Evolutionary conservation across 768 basidiomycete genomes (phyloP).

Genomic region (Hebeloma cylindrosporum): DNA sequence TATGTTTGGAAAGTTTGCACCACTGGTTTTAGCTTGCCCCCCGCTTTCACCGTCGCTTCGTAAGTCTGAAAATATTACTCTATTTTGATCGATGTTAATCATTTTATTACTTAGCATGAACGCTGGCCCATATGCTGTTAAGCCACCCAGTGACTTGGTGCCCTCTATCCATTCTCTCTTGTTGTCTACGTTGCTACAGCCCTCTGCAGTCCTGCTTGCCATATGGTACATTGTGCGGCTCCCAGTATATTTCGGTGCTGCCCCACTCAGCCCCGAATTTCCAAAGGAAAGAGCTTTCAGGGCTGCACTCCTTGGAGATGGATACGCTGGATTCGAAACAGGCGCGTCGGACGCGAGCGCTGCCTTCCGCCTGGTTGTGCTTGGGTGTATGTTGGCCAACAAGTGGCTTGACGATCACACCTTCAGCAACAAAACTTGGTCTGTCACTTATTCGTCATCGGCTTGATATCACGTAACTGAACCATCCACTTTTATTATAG

Average conservation of each 20-base stretch:
- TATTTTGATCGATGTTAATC: slow-evolving; percentile 11
- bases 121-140: slow-evolving; percentile 40
- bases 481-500: slow-evolving; percentile 38
- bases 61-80: slow-evolving; percentile 37
- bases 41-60: slow-evolving; percentile 52
- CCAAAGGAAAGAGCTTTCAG: slow-evolving; percentile 65
- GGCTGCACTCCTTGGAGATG: slow-evolving; percentile 57
- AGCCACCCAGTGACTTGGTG: slow-evolving; percentile 55
- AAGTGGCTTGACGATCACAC: slow-evolving; percentile 91
- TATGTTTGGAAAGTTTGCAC: slow-evolving; percentile 85
- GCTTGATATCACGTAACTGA: slow-evolving; percentile 10
- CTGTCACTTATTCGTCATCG: slow-evolving; percentile 23
- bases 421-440: slow-evolving; percentile 90
- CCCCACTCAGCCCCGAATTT: slow-evolving; percentile 49
- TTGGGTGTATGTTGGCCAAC: slow-evolving; percentile 85
- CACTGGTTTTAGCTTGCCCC: slow-evolving; percentile 62
- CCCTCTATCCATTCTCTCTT: slow-evolving; percentile 69
- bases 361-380: slow-evolving; percentile 71
- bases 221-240: slow-evolving; percentile 82
- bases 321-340: slow-evolving; percentile 39
- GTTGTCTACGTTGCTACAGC: slow-evolving; percentile 78
- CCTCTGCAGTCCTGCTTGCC: slow-evolving; percentile 75
- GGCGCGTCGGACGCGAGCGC: slow-evolving; percentile 57
- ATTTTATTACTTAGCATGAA: slow-evolving; percentile 26
- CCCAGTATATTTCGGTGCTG: slow-evolving; percentile 64